A percentile compares a stretch with the other conserved stretches of the same genome.
Conservation (phyloP, 306 rosid species). For the Coriaria nepalensis region DNA sequence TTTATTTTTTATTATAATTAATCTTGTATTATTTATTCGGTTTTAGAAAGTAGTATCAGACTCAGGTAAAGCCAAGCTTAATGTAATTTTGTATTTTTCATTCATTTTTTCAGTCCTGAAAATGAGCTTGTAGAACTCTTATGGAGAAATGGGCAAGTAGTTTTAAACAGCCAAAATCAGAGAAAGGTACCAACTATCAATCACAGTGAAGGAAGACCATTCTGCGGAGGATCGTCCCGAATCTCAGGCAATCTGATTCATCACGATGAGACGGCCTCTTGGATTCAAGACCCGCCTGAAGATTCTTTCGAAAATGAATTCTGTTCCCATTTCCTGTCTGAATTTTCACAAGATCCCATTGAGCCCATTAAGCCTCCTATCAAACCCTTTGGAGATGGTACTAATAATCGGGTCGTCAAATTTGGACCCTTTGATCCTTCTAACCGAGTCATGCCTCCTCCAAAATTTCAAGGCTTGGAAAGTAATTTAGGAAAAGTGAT, state of each 20-base stretch:
- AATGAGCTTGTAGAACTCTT: conserved; percentile 63
- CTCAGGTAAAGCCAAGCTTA: background rate
- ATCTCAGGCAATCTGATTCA: conserved; percentile 38
- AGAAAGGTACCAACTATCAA: conserved; percentile 20
- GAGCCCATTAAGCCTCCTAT: conserved; percentile 26
- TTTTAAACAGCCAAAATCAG: conserved; percentile 48
- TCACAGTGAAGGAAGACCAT: conserved; percentile 29
- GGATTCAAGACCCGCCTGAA: conserved; percentile 56
- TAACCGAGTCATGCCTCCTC: conserved; percentile 33
- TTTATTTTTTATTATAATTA: conserved; percentile 1
- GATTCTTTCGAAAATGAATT: conserved; percentile 53
- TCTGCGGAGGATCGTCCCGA: conserved; percentile 27
- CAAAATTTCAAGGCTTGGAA: conserved; percentile 31
- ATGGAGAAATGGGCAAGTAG: conserved; percentile 83
- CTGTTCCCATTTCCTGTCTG: conserved; percentile 38
- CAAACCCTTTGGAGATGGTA: conserved; percentile 34
- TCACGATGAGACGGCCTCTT: conserved; percentile 44
- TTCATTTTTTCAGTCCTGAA: conserved; percentile 40
- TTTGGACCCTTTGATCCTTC: conserved; percentile 22
- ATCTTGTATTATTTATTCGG: no score
- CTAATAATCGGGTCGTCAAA: conserved; percentile 11
- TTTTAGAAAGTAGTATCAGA: no score
- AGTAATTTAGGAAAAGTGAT: conserved; percentile 20
- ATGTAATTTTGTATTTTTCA: no score
- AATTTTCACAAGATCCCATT: conserved; percentile 33